phyloP scores from a whole-genome alignment of 495 filamentous ascomycete species.

The Penicillium riverlandense region DNA sequence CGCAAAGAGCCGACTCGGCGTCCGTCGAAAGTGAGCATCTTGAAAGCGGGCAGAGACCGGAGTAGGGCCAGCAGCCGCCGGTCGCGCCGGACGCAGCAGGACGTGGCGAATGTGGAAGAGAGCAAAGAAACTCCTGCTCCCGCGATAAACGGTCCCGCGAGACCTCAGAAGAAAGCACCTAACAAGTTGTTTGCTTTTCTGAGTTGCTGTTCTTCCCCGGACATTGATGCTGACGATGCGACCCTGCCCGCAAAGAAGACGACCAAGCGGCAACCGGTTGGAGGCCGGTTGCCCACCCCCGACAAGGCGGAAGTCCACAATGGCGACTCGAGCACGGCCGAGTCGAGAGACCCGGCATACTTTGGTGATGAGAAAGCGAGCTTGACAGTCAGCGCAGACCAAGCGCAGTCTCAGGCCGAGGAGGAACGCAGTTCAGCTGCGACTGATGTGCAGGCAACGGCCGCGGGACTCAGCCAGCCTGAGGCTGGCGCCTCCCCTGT shows the following conservation, averaged over 20 bases:
- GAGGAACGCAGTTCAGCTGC: conserved; percentile 21
- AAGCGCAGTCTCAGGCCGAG: conserved; percentile 20
- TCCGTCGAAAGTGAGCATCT: conserved; percentile 64
- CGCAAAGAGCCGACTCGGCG: conserved; percentile 55
- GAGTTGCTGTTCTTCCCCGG: conserved; percentile 71
- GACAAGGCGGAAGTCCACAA: conserved; percentile 44
- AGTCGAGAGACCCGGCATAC: conserved; percentile 45
- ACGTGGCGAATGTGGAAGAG: conserved; percentile 35
- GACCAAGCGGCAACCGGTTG: conserved; percentile 44
- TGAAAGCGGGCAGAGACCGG: conserved; percentile 58
- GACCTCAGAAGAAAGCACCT: conserved; percentile 47
- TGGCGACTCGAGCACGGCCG: conserved; percentile 46
- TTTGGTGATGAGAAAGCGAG: conserved; percentile 46
- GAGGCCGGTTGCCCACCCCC: conserved; percentile 47
- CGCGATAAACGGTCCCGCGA: conserved; percentile 29
- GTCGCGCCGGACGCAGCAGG: conserved; percentile 35
- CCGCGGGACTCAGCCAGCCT: conserved; percentile 7
- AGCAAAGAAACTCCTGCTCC: conserved; percentile 19
- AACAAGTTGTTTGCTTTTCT: conserved; percentile 62
- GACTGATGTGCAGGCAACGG: conserved; percentile 20
- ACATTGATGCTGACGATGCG: conserved; percentile 52
- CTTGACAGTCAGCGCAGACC: conserved; percentile 27
- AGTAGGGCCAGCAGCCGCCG: conserved; percentile 59
- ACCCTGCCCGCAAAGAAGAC: conserved; percentile 61
- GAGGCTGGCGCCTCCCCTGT: conserved; percentile 1